Conservation (phyloP, 441 rosid genomes). For the Populus hybrid region DNA sequence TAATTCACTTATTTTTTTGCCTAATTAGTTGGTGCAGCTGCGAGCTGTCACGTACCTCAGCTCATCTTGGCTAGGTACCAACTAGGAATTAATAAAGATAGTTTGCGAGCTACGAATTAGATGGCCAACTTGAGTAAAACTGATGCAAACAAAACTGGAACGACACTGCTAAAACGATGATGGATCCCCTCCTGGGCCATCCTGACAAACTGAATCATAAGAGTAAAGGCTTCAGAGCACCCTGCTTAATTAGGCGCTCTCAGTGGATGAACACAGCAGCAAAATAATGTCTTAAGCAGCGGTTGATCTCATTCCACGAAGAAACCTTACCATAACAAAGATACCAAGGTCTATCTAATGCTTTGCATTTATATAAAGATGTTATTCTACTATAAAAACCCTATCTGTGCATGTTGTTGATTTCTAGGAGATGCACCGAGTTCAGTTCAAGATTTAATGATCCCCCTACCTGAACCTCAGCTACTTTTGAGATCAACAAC, state of each 20-base stretch:
- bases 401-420: conserved; percentile 12
- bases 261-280: neutral
- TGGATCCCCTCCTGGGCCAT: neutral
- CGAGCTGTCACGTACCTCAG: neutral
- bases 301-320: neutral
- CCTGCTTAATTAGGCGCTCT: neutral
- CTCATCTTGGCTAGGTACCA: neutral
- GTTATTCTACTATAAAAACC: conserved; percentile 5
- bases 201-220: neutral
- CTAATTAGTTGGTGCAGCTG: neutral
- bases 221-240: neutral
- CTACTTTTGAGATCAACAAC: conserved; percentile 57
- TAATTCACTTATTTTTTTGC: too few relatives aligned
- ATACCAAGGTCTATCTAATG: neutral
- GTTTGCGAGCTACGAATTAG: neutral
- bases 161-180: too few relatives aligned
- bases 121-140: neutral
- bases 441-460: conserved; percentile 10
- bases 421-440: conserved; percentile 11
- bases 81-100: neutral
- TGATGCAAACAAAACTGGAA: neutral
- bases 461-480: neutral
- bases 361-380: neutral
- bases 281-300: neutral
- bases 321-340: neutral